These are phyloP conservation scores for Selenicereus undatus DNA, from an alignment of 148 eudicot genomes.

Conservation along the genomic window DNA sequence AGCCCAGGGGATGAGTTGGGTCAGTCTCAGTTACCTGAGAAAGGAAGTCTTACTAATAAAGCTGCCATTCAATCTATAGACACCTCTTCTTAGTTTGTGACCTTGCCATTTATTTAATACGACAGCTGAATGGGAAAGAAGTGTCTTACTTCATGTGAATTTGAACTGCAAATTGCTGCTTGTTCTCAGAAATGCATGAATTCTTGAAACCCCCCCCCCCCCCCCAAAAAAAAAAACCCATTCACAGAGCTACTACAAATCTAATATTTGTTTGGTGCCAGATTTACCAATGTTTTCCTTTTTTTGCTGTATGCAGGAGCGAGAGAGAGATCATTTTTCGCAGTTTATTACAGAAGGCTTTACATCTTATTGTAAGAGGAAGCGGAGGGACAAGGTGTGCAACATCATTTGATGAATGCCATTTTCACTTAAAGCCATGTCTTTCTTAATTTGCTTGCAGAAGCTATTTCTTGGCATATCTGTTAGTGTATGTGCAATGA, in stretches of 20 bases:
- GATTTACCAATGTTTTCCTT: background rate
- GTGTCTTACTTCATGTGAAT: background rate
- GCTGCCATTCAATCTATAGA: background rate
- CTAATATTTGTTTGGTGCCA: background rate
- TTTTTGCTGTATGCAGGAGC: slow-evolving; percentile 57
- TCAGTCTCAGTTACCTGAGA: background rate
- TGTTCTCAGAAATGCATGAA: background rate
- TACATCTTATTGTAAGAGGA: slow-evolving; percentile 92
- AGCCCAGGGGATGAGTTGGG: background rate
- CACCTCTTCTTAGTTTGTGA: background rate
- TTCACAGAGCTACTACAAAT: background rate
- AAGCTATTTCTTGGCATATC: background rate
- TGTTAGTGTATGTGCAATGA: background rate
- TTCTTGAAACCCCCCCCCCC: background rate
- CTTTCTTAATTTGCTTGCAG: background rate
- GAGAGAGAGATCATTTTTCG: slow-evolving; percentile 91
- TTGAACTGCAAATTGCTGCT: background rate
- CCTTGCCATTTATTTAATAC: background rate
- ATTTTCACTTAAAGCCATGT: background rate
- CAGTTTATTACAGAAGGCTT: slow-evolving; percentile 97
- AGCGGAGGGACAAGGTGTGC: slow-evolving; percentile 86
- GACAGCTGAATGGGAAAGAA: background rate
- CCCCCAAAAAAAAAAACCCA: too few relatives aligned
- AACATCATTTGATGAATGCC: background rate
- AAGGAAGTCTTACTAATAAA: background rate